Base-by-base conservation (phyloP, 1,284 basidiomycete genomes). In the Ganoderma multipileum region DNA sequence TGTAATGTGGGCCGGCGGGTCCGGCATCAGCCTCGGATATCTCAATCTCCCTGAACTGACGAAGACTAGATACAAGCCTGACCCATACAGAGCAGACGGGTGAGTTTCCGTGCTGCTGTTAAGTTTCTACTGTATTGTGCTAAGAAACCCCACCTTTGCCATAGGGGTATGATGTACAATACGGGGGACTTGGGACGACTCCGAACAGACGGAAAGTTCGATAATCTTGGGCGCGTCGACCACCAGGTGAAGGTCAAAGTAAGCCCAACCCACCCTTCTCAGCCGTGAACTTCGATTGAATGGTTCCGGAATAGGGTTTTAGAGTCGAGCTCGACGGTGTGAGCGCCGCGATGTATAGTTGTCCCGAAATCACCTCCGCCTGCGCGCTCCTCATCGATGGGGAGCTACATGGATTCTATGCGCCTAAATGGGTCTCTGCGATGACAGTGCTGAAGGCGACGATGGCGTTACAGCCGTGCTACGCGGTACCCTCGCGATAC, bases 301-400 rank as follows among this genome's bases (percentile, higher is more conserved):
- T 23, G 44, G n/a, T 11, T 57, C 14, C 8, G 14, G 18, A 12
- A 14, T 55, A 86, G 83, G 86, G 86, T 2, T 88, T 87, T 77
- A 83, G 86, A 26, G 85, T 88, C 23, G 86, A 88, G 72, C 80
- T 88, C 8, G 86, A 86, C 69, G 86, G 86, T 23, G 86, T 88
- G 23, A 80, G 84, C 6, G 81, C 82, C 20, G 83, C 85, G 2
- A 84, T 70, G 63, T 41, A 41, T 3, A 8, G 52, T 5, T 61
- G 78, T 68, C 73, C 77, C 41, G 80, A 79, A 9, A 81, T 86
- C 58, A 81, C 78, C 63, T 78, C 85, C 28, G 79, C 81, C 16
- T 84, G 84, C 9, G 65, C 68, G n/a, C 75, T 87, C n/a, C 79
- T 87, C 33, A 80, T 88, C 38, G 83, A 83, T 42, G 79, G 76